Evolutionary conservation across 2,329 filamentous ascomycete species (phyloP), one percentile per base, ranked within the genome.

Genomic region (Penicillium nordicum): DNA sequence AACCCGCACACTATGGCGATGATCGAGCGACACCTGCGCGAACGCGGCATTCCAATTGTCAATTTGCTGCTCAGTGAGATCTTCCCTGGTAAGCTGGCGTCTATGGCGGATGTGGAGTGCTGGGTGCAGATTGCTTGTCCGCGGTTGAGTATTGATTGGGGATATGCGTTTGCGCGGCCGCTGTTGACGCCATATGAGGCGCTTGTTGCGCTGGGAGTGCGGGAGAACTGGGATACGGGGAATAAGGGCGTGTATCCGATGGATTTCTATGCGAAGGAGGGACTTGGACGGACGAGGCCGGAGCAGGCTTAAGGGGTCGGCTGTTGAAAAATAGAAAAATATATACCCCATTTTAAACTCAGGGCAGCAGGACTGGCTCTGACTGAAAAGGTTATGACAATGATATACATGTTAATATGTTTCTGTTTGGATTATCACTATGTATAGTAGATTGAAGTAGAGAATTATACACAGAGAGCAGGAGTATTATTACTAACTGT

Each of bases 91-190:
- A 99, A 97, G 77, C 77, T 99, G 63, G 92, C 90, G 0, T 86
- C 94, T 80, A 97, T 99, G 91, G 77, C 78, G 30, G 93, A 97
- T 68, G 90, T 99, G 2, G 93, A 97, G 70, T 96, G 92, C 67
- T 99, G 94, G 94, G 93, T 99, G 38, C 94, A 99, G 76, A 92
- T 99, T 49, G 94, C 94, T 5, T 99, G 94, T 75, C 94, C 94
- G n/a, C 80, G 94, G 48, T 71, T 99, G 71, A 97, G 93, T 73
- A 99, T 99, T 64, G 94, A 99, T 76, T 99, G 94, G 94, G 94
- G 94, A 0, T 97, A 97, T 77, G 94, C 94, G 0, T 99, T 99
- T 70, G 84, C 91, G 1, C 79, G 90, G 45, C 94, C 94, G 46
- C 73, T 99, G 57, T 75, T 99, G 69, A 97, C 93, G 50, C 93